Base-by-base conservation (phyloP, 495 filamentous ascomycete species). In the Penicillium longicatenatum region DNA sequence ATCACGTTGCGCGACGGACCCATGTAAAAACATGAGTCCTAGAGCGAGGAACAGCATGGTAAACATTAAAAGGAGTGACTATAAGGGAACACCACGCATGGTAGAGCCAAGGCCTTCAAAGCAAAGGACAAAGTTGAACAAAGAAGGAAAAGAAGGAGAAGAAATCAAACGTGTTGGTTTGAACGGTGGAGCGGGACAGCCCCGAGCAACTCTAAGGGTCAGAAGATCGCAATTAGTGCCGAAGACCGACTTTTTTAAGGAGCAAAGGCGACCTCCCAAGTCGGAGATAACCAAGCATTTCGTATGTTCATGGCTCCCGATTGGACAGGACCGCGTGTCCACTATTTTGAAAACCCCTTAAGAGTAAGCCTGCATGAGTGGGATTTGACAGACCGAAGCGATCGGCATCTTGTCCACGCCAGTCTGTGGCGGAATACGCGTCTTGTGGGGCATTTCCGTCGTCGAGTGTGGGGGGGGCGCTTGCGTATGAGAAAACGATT, bases 321-420 rank as follows among this genome's bases (percentile, higher is more conserved):
- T 48, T 48, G 45, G 45, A 16, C 45, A 17, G 45, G 45, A 48
- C 24, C 45, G 45, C 45, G 45, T 48, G 24, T 48, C 45, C 44
- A 46, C 44, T 19, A 0, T 46, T 12, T 16, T 4, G 22, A 16
- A 22, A 43, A 9, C 44, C 44, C 41, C 41, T 20, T 43, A 20
- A 20, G 41, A 43, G n/a, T 43, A 3, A 21, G 42, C 9, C 19
- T 21, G 41, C 41, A 43, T 10, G 45, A 14, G n/a, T 48, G 24
- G 45, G 24, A 48, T 48, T 48, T 30, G 45, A 30, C 45, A 29
- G 45, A 9, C 4, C 22, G 11, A 48, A 26, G 31, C 1, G 45
- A 48, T 48, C 45, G 24, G 10, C 21, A n/a, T 2, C 17, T 7
- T 17, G 24, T 22, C 45, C 45, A 48, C 45, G 16, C 45, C 21